These are phyloP conservation scores for Tolypocladium pustulatum DNA, from an alignment of 2,329 filamentous ascomycete genomes.

Conservation along the genomic window DNA sequence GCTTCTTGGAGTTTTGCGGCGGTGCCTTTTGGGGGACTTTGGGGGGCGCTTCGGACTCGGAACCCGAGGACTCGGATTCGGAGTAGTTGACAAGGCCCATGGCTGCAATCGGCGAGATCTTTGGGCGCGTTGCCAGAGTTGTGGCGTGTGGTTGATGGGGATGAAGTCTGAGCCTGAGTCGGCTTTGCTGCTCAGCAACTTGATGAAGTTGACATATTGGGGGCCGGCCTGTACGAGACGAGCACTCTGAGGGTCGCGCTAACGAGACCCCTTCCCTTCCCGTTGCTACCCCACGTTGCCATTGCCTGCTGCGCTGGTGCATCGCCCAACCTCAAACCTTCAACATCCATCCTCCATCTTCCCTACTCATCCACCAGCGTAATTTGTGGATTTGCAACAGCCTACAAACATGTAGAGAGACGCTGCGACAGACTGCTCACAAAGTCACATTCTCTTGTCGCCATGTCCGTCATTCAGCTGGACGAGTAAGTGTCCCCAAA, in stretches of 20 bases:
- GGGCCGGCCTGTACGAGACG: too few species aligned
- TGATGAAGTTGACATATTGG: too few species aligned
- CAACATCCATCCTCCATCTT: neutral
- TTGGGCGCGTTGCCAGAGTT: neutral
- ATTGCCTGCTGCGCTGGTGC: neutral
- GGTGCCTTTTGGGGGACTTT: conserved; percentile 19
- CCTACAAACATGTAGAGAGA: conserved; percentile 9
- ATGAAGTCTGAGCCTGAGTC: neutral
- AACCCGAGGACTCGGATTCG: conserved; percentile 71
- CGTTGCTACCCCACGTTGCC: neutral
- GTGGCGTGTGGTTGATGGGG: neutral
- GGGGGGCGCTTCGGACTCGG: conserved; percentile 31
- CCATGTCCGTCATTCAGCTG: conserved; percentile 27
- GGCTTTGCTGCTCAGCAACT: too few species aligned
- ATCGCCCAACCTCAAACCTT: neutral
- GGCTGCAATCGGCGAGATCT: conserved; percentile 5
- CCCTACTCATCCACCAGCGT: neutral
- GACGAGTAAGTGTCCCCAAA: conserved; percentile 21
- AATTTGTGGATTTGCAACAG: neutral
- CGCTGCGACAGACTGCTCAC: neutral
- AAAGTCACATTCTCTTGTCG: conserved; percentile 1
- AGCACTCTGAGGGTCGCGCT: neutral
- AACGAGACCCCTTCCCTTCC: neutral
- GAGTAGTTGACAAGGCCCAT: conserved; percentile 77
- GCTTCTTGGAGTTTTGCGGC: conserved; percentile 36